phyloP scores from a whole-genome alignment of 352 stramenopile species.

The Phytopythium chamaehyphon region DNA sequence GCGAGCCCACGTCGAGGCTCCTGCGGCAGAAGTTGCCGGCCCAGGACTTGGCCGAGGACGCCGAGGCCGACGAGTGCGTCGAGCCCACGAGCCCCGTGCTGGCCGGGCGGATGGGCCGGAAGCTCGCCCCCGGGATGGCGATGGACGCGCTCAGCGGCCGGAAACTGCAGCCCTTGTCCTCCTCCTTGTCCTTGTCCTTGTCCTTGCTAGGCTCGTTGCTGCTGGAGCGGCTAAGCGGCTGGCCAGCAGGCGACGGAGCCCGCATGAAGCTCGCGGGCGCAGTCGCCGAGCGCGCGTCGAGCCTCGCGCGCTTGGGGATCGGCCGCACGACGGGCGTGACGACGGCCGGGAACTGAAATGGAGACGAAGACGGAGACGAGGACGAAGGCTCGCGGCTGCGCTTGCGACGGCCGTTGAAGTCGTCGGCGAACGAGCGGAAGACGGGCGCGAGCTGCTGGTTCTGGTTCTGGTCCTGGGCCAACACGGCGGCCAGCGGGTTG shows the following conservation, averaged over 20 bases:
- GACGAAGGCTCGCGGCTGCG: slow-evolving; percentile 56
- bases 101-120: slow-evolving; percentile 29
- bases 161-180: too few relatives aligned
- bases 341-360: slow-evolving; percentile 20
- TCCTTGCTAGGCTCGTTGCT: slow-evolving; percentile 14
- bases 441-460: slow-evolving; percentile 7
- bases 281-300: slow-evolving; percentile 23
- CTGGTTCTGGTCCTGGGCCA: slow-evolving; percentile 23
- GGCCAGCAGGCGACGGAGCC: slow-evolving; percentile 14
- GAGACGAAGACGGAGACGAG: too few relatives aligned
- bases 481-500: slow-evolving; percentile 41
- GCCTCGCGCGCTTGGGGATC: slow-evolving; percentile 43
- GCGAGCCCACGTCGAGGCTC: slow-evolving; percentile 67
- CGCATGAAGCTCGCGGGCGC: slow-evolving; percentile 25
- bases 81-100: slow-evolving; percentile 15
- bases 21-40: slow-evolving; percentile 57
- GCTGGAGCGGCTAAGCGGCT: slow-evolving; percentile 6
- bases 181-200: slow-evolving; percentile 4
- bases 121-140: slow-evolving; percentile 36
- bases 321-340: slow-evolving; percentile 38
- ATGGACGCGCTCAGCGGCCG: slow-evolving; percentile 36
- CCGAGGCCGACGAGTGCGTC: slow-evolving; percentile 32
- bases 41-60: slow-evolving; percentile 48
- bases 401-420: slow-evolving; percentile 45
- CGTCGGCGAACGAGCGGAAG: slow-evolving; percentile 9